These are phyloP conservation scores for Leccinellum albellum DNA, from an alignment of 768 basidiomycete species.

Conservation along the genomic window DNA sequence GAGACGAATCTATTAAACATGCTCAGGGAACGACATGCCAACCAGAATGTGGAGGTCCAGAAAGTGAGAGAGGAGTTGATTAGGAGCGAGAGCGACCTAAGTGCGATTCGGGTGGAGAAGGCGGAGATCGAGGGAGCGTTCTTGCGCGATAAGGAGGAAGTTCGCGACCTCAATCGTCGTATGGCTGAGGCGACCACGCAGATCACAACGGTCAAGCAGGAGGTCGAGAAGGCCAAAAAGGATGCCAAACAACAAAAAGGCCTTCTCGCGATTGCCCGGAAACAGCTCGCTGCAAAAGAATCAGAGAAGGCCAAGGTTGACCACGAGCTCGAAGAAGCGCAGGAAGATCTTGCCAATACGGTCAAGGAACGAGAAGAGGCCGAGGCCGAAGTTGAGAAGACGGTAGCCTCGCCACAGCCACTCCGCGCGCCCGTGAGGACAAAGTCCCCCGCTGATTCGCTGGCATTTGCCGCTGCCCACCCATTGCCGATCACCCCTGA, in stretches of 20 bases:
- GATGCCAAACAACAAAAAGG: conserved; percentile 97
- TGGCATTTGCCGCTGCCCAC: conserved; percentile 62
- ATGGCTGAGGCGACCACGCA: conserved; percentile 80
- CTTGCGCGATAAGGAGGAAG: conserved; percentile 92
- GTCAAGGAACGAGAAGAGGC: conserved; percentile 53
- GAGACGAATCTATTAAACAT: conserved; percentile 68
- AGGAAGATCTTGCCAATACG: conserved; percentile 47
- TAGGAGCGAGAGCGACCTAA: conserved; percentile 86
- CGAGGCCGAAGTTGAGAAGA: conserved; percentile 47
- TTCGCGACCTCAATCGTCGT: conserved; percentile 75
- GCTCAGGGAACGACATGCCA: conserved; percentile 62
- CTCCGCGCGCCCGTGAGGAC: conserved; percentile 28
- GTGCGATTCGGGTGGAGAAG: conserved; percentile 85
- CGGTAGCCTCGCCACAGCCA: conserved; percentile 3
- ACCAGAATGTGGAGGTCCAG: conserved; percentile 69
- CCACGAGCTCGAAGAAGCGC: conserved; percentile 69
- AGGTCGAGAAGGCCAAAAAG: conserved; percentile 86
- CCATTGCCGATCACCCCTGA: conserved; percentile 73
- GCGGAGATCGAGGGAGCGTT: conserved; percentile 84
- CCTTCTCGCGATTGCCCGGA: conserved; percentile 88
- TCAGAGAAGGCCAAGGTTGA: conserved; percentile 64
- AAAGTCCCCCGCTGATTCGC: conserved; percentile 43
- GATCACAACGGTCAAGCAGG: conserved; percentile 62
- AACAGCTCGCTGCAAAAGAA: conserved; percentile 86
- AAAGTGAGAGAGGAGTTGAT: conserved; percentile 78